Base-by-base conservation (phyloP, 2,329 filamentous ascomycete genomes). In the Dactylellina haptotyla region DNA sequence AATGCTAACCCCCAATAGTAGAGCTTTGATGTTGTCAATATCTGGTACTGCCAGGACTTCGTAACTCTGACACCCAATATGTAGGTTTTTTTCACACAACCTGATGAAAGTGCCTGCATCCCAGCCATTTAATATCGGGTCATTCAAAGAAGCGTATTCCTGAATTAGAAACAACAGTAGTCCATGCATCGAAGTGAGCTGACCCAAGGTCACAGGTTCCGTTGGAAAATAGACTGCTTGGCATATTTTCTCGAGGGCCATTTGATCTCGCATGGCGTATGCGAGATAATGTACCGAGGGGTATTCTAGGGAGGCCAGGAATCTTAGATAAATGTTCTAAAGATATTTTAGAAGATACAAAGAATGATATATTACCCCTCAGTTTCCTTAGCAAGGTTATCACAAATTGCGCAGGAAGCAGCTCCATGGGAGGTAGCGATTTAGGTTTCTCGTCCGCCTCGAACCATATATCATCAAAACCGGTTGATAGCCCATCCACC, bases 61-160 rank as follows among this genome's bases (percentile, higher is more conserved):
- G n/a, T 73, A 73, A 39, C 61, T 73, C 48, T 73, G 69, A 34
- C 69, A 73, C 10, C 69, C 69, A 8, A 73, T 73, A n/a, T 73
- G 69, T 6, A 73, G 18, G 16, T 73, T 73, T 45, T 66, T 73
- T 25, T 73, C 53, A 10, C 69, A 73, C 12, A 66, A 39, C 4
- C 48, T 41, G 16, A 66, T 41, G 16, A 73, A 73, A 28, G 28
- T 14, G 2, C 16, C 6, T 12, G 46, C 48, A 25, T 73, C 69
- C 69, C 69, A 73, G 5, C 59, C 69, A 5, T 50, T 54, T 8
- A 66, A 30, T 32, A 72, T 65, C 2, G 61, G 61, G 25, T 73
- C 69, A 12, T 61, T 54, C 4, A 73, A 39, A 3, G 69, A 61
- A 14, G 48, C 51, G 23, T 59, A 66, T 45, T 73, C 69, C 50